phyloP scores from a whole-genome alignment of 805 yeast species.

The Barnettozyma botsteinii region DNA sequence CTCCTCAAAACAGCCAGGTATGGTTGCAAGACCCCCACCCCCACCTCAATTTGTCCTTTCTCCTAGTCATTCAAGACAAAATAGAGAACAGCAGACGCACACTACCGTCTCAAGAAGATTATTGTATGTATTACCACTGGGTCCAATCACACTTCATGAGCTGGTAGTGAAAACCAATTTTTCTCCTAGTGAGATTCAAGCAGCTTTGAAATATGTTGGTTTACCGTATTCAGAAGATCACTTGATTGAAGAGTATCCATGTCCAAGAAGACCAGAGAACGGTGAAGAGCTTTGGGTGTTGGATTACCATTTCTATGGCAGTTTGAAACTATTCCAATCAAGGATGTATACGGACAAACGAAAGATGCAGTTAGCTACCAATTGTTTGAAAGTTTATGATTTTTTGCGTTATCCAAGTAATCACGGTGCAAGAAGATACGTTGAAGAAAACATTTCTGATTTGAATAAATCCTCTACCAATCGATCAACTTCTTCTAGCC shows the following conservation, averaged over 20 bases:
- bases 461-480: too few relatives aligned
- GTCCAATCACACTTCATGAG: conserved; percentile 34
- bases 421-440: conserved; percentile 16
- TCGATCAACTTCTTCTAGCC: background rate
- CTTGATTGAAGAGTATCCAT: conserved; percentile 27
- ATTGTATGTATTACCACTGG: conserved; percentile 42
- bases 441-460: conserved; percentile 1
- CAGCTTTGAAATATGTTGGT: conserved; percentile 24
- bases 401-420: conserved; percentile 12
- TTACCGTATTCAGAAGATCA: conserved; percentile 20
- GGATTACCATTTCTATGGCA: conserved; percentile 31
- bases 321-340: conserved; percentile 14
- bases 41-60: background rate
- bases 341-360: conserved; percentile 7
- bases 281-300: conserved; percentile 30
- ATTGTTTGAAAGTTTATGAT: conserved; percentile 17
- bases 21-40: background rate
- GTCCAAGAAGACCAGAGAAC: conserved; percentile 8
- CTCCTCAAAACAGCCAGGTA: background rate
- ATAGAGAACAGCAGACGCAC: background rate
- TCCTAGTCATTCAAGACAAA: background rate
- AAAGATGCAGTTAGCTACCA: conserved; percentile 9
- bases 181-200: conserved; percentile 23
- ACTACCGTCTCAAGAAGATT: conserved; percentile 26
- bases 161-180: conserved; percentile 28